phyloP scores from a whole-genome alignment of 106 monocot genomes.

The Platanthera zijinensis region DNA sequence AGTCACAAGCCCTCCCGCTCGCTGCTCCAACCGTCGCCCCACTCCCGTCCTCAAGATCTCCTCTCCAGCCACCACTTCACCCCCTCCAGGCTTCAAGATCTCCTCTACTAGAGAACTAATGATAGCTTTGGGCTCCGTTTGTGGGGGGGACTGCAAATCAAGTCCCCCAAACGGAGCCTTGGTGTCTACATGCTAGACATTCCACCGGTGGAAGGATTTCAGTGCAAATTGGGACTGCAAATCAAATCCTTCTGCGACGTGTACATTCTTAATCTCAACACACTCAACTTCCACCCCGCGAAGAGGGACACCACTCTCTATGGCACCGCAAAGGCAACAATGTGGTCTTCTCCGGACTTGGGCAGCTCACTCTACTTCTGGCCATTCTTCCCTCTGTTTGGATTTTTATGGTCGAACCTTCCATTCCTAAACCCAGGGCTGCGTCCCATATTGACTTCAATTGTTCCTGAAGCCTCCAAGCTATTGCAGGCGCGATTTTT shows the following conservation, averaged over 20 bases:
- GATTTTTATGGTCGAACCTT: slow-evolving; percentile 22
- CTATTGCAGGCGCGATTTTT: no score
- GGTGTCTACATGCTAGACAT: slow-evolving; percentile 68
- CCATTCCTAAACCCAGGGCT: neutral
- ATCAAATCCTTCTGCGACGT: slow-evolving; percentile 46
- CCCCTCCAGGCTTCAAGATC: no score
- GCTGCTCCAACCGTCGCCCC: no score
- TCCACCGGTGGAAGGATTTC: slow-evolving; percentile 49
- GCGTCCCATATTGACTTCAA: neutral
- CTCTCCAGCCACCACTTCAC: no score
- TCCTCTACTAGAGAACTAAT: slow-evolving; percentile 24
- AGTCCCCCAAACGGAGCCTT: no score
- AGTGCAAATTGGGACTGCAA: slow-evolving; percentile 46
- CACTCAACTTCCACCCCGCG: slow-evolving; percentile 52
- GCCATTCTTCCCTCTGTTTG: slow-evolving; percentile 44
- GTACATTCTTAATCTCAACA: slow-evolving; percentile 70
- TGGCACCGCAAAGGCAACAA: neutral
- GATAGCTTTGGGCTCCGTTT: no score
- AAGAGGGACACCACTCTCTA: slow-evolving; percentile 35
- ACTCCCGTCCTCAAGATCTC: no score
- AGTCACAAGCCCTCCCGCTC: no score
- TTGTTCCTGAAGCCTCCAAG: neutral
- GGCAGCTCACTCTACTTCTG: slow-evolving; percentile 54
- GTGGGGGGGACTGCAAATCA: no score
- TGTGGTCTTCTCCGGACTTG: neutral